Conservation (phyloP, 2,329 filamentous ascomycete genomes). For the Ceratocystis smalleyi region DNA sequence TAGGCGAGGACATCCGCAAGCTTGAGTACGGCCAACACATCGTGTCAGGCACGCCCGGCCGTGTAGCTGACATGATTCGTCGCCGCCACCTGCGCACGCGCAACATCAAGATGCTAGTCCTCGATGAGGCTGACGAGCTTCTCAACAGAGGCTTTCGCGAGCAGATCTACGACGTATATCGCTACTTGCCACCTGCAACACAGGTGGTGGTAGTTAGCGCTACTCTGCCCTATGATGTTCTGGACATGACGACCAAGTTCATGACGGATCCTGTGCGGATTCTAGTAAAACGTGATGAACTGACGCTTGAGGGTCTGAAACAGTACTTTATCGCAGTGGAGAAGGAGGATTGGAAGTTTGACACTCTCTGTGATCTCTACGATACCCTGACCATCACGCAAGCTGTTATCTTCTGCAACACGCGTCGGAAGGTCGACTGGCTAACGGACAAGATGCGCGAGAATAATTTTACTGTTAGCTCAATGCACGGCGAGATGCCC, state of each 20-base stretch:
- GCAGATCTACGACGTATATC: conserved; percentile 98
- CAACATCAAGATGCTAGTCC: conserved; percentile 49
- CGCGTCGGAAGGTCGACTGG: conserved; percentile 97
- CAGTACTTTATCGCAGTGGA: conserved; percentile 99
- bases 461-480: conserved; percentile 94
- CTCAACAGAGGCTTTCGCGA: conserved; percentile 92
- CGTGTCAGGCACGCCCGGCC: conserved; percentile 91
- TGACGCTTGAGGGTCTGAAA: conserved; percentile 93
- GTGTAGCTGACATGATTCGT: conserved; percentile 57
- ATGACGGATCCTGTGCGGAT: conserved; percentile 97
- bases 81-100: conserved; percentile 41
- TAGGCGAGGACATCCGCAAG: conserved; percentile 93
- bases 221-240: conserved; percentile 90
- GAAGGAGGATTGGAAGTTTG: conserved; percentile 99
- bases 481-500: conserved; percentile 98
- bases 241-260: conserved; percentile 99
- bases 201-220: conserved; percentile 98
- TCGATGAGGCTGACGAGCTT: conserved; percentile 46
- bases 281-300: conserved; percentile 93
- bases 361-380: conserved; percentile 96
- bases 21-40: conserved; percentile 97
- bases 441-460: conserved; percentile 98
- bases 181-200: conserved; percentile 86
- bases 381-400: conserved; percentile 97
- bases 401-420: conserved; percentile 99